Evolutionary conservation across 345 rosid species (phyloP).

Genomic region (Camelina sativa): DNA sequence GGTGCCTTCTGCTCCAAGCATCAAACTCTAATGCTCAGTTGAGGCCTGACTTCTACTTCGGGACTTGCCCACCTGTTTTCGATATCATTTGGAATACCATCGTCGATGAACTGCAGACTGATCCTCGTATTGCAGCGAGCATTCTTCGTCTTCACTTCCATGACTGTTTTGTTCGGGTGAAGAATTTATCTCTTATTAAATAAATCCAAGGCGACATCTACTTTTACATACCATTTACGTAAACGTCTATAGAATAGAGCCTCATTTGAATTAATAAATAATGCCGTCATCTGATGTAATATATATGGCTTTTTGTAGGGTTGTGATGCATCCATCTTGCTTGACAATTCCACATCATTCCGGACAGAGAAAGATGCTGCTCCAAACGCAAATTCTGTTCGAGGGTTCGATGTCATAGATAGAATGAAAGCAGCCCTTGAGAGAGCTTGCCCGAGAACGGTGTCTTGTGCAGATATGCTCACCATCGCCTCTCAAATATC

Average conservation of each 20-base stretch:
- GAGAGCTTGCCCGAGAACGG: slow-evolving; percentile 50
- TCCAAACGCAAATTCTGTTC: slow-evolving; percentile 58
- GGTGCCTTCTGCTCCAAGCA: slow-evolving; percentile 43
- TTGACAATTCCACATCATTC: slow-evolving; percentile 50
- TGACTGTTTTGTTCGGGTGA: slow-evolving; percentile 45
- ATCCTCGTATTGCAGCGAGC: slow-evolving; percentile 46
- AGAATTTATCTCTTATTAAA: background rate
- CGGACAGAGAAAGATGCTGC: slow-evolving; percentile 55
- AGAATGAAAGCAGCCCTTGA: slow-evolving; percentile 56
- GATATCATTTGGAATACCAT: slow-evolving; percentile 29
- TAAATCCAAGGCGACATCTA: background rate
- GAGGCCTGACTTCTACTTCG: slow-evolving; percentile 36
- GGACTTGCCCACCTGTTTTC: slow-evolving; percentile 19
- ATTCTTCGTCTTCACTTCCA: slow-evolving; percentile 44
- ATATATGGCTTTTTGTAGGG: slow-evolving; percentile 46
- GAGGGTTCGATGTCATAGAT: slow-evolving; percentile 63
- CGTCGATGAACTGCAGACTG: slow-evolving; percentile 16
- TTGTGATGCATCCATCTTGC: slow-evolving; percentile 61
- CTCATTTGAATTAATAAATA: background rate
- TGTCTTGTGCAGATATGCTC: slow-evolving; percentile 64
- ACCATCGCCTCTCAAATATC: slow-evolving; percentile 53
- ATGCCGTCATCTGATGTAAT: background rate
- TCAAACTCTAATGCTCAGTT: slow-evolving; percentile 38
- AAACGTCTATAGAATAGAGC: background rate
- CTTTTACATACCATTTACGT: background rate